Evolutionary conservation across 441 rosid species (phyloP).

Genomic region (Macaranga tanarius): DNA sequence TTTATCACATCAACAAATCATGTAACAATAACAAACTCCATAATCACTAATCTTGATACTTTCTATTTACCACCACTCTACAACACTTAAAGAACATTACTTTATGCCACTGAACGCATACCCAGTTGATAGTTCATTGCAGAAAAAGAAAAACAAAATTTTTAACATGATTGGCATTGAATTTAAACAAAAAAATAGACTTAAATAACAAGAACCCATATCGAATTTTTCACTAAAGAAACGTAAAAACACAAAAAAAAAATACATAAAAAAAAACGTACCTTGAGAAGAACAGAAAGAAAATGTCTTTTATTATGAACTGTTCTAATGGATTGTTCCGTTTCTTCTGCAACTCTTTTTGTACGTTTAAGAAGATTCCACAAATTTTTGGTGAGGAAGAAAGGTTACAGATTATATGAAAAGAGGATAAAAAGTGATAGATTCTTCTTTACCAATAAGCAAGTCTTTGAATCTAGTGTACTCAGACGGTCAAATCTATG

Average conservation of each 20-base stretch:
- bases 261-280: too few relatives aligned
- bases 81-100: neutral
- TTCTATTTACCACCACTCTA: neutral
- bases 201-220: neutral
- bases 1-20: neutral
- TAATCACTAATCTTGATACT: neutral
- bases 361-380: neutral
- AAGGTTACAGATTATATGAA: too few relatives aligned
- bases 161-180: neutral
- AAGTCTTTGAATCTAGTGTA: neutral
- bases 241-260: neutral
- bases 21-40: neutral
- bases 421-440: neutral
- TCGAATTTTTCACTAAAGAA: neutral
- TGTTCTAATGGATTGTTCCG: too few relatives aligned
- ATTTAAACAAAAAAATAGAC: neutral
- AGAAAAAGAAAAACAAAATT: constrained; percentile 3
- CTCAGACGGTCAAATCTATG: constrained; percentile 1
- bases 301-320: neutral
- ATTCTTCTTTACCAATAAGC: neutral
- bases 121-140: neutral
- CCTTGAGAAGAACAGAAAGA: neutral
- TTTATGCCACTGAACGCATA: neutral
- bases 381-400: neutral
- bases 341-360: too few relatives aligned